Percentiles rank a stretch among this genome's conserved stretches.
These are phyloP conservation scores for Ceratocystis lukuohia DNA, from an alignment of 2,329 filamentous ascomycete species.

Conservation along the genomic window DNA sequence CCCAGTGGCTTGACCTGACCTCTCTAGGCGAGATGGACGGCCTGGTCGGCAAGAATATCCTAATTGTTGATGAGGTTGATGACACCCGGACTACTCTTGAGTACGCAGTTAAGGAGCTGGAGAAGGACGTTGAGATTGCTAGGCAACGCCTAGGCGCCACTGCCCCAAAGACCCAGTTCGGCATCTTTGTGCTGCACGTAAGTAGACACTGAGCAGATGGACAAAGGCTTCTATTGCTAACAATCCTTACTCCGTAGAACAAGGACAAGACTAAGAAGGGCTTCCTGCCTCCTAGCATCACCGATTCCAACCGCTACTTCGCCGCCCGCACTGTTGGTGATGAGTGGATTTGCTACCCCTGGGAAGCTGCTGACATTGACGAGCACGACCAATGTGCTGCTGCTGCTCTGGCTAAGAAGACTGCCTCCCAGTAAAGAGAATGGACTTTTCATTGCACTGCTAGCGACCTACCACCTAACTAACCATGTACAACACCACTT, in stretches of 20 bases:
- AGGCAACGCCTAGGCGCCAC: slow-evolving; percentile 56
- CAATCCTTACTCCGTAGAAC: slow-evolving; percentile 45
- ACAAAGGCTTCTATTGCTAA: not conserved
- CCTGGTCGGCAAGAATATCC: slow-evolving; percentile 76
- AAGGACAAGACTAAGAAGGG: slow-evolving; percentile 98
- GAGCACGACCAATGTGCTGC: slow-evolving; percentile 67
- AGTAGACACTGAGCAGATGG: slow-evolving; percentile 26
- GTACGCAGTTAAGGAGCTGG: slow-evolving; percentile 80
- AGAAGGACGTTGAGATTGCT: slow-evolving; percentile 84
- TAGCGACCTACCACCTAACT: not conserved
- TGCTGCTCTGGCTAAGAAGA: slow-evolving; percentile 27
- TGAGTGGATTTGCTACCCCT: slow-evolving; percentile 98
- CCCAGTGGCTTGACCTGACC: slow-evolving; percentile 91
- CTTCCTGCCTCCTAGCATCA: slow-evolving; percentile 62
- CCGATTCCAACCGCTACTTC: slow-evolving; percentile 58
- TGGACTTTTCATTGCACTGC: not conserved
- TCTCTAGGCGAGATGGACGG: slow-evolving; percentile 73
- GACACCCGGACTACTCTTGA: slow-evolving; percentile 89
- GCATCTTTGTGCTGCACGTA: slow-evolving; percentile 90
- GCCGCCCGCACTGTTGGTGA: slow-evolving; percentile 83
- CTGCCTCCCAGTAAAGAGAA: not conserved
- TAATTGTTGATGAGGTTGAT: slow-evolving; percentile 92
- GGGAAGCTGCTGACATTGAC: slow-evolving; percentile 90
- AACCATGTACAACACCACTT: slow-evolving; percentile 4
- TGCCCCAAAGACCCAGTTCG: slow-evolving; percentile 64